Evolutionary conservation across 805 yeast genomes (phyloP), one percentile per base, ranked within the genome.

Genomic region (Cyberlindnera japonica): DNA sequence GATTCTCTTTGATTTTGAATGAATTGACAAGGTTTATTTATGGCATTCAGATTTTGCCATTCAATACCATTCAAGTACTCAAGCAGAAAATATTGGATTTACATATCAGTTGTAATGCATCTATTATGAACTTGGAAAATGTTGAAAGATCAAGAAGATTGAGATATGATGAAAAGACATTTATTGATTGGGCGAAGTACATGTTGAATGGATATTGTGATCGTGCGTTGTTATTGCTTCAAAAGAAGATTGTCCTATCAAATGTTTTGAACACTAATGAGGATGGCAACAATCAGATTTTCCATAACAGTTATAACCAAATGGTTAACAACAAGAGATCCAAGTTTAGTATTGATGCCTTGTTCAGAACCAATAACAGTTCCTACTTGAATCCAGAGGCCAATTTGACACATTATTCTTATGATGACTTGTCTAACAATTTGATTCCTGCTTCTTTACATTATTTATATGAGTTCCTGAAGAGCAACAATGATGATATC

Each of bases 401-500:
- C 16, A 40, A 36, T 13, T 26, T 42, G 30, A 33, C 45, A 6
- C 37, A 42, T 14, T 78, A 77, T 55, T 62, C 71, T 6, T 78
- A 75, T 48, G 75, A 69, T 33, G 75, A 75, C 53, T 55, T 77
- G 43, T 65, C 72, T 15, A 72, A 66, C 47, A 77, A 77, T 55
- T 57, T 78, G 44, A 67, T 78, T 26, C 82, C 83, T 2, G 69
- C 79, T 2, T 65, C 78, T 10, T 51, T 78, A 33, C 83, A 78
- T 49, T 76, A 75, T 47, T 58, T 78, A 47, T 73, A 74, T 49
- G 77, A 75, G 43, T 78, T 77, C 50, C 58, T 74, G 44, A 71
- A 72, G 53, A 69, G 75, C 47, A 74, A 73, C 49, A 68, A 71
- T 41, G 59, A 57, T 38, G 62, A 59, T 32, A 68, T 71, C 37